Conservation (phyloP, 345 rosid species). For the Salix caprea region DNA sequence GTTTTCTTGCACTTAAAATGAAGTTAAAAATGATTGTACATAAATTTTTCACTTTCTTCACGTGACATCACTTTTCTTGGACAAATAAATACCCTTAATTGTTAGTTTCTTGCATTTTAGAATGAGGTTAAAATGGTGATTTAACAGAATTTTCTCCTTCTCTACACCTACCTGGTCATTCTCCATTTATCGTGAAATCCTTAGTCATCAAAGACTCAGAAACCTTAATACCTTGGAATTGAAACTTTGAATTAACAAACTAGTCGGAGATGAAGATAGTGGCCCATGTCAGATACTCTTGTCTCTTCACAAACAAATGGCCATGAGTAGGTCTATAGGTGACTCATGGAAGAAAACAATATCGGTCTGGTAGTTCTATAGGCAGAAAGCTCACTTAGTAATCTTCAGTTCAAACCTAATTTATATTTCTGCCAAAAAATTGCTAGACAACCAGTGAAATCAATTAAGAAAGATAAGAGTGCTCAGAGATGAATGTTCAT, state of each 20-base stretch:
- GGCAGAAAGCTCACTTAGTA: not conserved
- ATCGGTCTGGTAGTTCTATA: not conserved
- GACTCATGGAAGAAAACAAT: not conserved
- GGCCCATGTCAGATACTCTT: not conserved
- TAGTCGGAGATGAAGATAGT: not conserved
- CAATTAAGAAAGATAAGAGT: not conserved
- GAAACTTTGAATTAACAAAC: not conserved
- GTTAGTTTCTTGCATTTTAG: too few relatives aligned
- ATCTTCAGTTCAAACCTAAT: not conserved
- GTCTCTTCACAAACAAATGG: not conserved
- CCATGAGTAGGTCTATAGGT: not conserved
- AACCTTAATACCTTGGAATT: not conserved
- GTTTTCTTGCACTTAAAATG: not conserved
- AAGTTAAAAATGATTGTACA: not conserved
- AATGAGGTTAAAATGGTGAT: too few relatives aligned
- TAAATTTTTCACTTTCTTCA: too few relatives aligned
- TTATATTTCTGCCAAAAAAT: not conserved
- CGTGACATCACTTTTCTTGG: too few relatives aligned
- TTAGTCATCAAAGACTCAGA: not conserved
- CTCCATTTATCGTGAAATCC: not conserved
- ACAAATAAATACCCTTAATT: too few relatives aligned
- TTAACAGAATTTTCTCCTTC: not conserved
- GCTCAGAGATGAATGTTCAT: not conserved
- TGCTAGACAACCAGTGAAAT: not conserved
- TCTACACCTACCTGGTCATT: not conserved